Percentiles rank a stretch among this genome's conserved stretches.
These are phyloP conservation scores for Evernia prunastri DNA, from an alignment of 495 filamentous ascomycete species.

Conservation along the genomic window DNA sequence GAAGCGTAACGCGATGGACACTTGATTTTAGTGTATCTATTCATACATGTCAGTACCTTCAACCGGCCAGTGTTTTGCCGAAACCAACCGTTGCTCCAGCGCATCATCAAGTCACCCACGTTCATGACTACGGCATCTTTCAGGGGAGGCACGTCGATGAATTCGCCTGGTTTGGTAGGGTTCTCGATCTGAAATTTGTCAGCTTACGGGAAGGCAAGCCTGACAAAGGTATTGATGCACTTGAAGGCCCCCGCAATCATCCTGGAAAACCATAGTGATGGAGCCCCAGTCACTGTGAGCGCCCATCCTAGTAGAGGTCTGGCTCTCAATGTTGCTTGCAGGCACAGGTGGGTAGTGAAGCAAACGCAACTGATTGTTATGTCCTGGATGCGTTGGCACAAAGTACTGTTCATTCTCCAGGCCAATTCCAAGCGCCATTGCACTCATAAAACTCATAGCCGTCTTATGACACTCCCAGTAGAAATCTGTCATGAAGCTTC, in stretches of 20 bases:
- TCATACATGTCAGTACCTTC: neutral
- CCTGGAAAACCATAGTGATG: conserved; percentile 47
- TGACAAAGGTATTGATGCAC: neutral
- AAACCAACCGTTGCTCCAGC: conserved; percentile 52
- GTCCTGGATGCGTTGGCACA: conserved; percentile 46
- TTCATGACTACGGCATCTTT: conserved; percentile 58
- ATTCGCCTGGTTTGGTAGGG: conserved; percentile 40
- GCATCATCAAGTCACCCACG: conserved; percentile 59
- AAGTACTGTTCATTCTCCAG: conserved; percentile 48
- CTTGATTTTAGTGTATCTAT: conserved; percentile 44
- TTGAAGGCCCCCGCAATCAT: conserved; percentile 47
- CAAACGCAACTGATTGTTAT: conserved; percentile 57
- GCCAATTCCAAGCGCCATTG: conserved; percentile 48
- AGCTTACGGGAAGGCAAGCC: neutral
- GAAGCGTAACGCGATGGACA: conserved; percentile 47
- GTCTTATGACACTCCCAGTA: conserved; percentile 48
- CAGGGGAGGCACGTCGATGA: conserved; percentile 49
- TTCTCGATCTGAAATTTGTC: conserved; percentile 46
- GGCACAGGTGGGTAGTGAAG: conserved; percentile 60
- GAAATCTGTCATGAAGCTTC: conserved; percentile 50
- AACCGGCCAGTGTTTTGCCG: too few relatives aligned
- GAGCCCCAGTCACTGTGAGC: conserved; percentile 49
- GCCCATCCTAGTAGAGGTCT: conserved; percentile 45
- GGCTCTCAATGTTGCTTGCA: conserved; percentile 39
- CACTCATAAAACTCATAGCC: conserved; percentile 43